phyloP scores from a whole-genome alignment of 306 rosid species.

The Acacia confusa region DNA sequence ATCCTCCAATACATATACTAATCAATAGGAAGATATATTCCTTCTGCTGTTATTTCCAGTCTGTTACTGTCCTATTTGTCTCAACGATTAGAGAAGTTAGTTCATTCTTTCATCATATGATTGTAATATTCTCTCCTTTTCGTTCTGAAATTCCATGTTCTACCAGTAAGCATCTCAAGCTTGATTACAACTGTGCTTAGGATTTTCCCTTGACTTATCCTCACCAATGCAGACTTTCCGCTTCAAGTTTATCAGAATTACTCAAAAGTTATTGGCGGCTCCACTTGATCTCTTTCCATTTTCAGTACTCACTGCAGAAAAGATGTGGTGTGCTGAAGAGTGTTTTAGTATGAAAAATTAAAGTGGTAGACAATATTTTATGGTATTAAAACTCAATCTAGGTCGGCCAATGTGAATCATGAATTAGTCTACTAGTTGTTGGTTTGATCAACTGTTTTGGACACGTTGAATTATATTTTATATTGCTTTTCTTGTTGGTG shows the following conservation, averaged over 20 bases:
- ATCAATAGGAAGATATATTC: constrained; percentile 51
- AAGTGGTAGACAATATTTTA: no score
- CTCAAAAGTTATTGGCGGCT: not conserved
- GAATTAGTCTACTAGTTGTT: no score
- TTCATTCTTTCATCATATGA: constrained; percentile 49
- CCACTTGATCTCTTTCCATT: no score
- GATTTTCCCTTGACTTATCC: not conserved
- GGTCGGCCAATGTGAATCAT: no score
- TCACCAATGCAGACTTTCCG: not conserved
- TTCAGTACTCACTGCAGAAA: no score
- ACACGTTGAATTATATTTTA: no score
- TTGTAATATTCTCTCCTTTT: constrained; percentile 9
- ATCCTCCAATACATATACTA: constrained; percentile 38
- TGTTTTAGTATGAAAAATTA: no score
- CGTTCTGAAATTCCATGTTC: not conserved
- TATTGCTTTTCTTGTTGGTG: no score
- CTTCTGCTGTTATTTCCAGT: constrained; percentile 41
- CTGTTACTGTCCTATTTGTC: constrained; percentile 46
- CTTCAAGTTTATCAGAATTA: no score
- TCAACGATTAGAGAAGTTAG: constrained; percentile 36
- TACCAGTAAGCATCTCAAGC: not conserved
- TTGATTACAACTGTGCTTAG: not conserved
- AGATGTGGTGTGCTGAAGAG: not conserved
- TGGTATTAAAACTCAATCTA: no score
- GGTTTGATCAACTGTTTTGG: no score